Base-by-base conservation (phyloP, 2,329 filamentous ascomycete species). In the Amylocarpus encephaloides region DNA sequence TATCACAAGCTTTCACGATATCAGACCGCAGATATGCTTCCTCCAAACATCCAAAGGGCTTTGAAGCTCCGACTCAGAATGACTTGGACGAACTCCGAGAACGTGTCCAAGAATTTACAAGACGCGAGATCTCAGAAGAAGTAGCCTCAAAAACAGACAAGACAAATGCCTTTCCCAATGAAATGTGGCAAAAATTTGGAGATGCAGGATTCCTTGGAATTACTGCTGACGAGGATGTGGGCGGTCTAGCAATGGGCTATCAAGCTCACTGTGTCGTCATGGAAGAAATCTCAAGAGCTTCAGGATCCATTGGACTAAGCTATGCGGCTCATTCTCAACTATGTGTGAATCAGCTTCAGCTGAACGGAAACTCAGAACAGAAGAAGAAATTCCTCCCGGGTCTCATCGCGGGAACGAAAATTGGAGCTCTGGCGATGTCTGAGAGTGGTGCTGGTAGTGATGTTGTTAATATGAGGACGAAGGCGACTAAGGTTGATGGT, bases 281-380 rank as follows among this genome's bases (percentile, higher is more conserved):
- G 82, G 93, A 98, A 71, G 93, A 97, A 74, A 76, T 98, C 38
- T 93, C 86, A 50, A 79, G 92, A 51, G 92, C 92, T 2, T 92
- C 86, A 46, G 91, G 73, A 12, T 87, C 83, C 55, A 89, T 95
- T 62, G 92, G 82, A 0, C 78, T 98, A 42, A 95, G 88, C 60
- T 98, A 97, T 68, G 92, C 92, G 2, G 93, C 93, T 6, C 93
- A 98, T 71, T 93, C 87, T 29, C 93, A 98, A 69, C 78, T 98
- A 46, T 97, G 93, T 71, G 86, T 97, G 52, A 98, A 98, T 70
- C 93, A 98, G 71, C 74, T 98, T 43, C 89, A 91, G 71, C 77
- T 98, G 61, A 95, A 98, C 66, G 93, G 88, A 40, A 83, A 77
- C 3, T 64, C 76, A 0, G 83, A 82, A 54, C 93, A 97, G 70